Evolutionary conservation across 2,329 filamentous ascomycete genomes (phyloP), one percentile per base, ranked within the genome.

Genomic region (Volutella citrinella): DNA sequence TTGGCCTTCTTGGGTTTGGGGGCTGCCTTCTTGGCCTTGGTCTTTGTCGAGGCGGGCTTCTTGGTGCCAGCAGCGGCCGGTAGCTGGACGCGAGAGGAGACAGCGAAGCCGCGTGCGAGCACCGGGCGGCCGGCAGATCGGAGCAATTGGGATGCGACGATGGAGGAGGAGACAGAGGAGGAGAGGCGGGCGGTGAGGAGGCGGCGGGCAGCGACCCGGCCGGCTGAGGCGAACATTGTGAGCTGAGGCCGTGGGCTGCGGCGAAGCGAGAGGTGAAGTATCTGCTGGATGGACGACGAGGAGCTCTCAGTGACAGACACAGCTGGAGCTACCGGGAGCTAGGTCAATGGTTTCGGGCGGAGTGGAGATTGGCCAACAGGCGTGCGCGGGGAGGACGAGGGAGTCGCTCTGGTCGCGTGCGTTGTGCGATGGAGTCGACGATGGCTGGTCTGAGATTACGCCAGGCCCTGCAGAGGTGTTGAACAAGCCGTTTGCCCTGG

Each of bases 151-250:
- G 53, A 30, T n/a, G n/a, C n/a, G n/a, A n/a, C n/a, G n/a, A n/a
- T n/a, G 25, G 48, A 40, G 32, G 44, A 34, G 18, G 48, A 45
- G 30, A 38, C 41, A 39, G 38, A 48, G 46, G 43, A 43, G 50
- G 44, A 37, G n/a, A 51, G 37, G 26, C 46, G 34, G 24, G 46
- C 31, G 34, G 46, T 40, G 29, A 54, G 45, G 32, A 55, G 47
- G 45, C 64, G 65, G 51, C 56, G 58, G 40, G 58, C 53, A 34
- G 61, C 61, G 33, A 55, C 59, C 43, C 65, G 60, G 43, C 61
- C 60, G 43, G 70, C 52, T 19, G 60, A 56, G 32, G 60, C 63
- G 42, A 72, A 52, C 69, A 72, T 73, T 37, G 39, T 48, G 39
- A 22, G 19, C n/a, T n/a, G n/a, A n/a, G n/a, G n/a, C n/a, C n/a